phyloP scores from a whole-genome alignment of 768 basidiomycete genomes.

The Lactarius sanguifluus region DNA sequence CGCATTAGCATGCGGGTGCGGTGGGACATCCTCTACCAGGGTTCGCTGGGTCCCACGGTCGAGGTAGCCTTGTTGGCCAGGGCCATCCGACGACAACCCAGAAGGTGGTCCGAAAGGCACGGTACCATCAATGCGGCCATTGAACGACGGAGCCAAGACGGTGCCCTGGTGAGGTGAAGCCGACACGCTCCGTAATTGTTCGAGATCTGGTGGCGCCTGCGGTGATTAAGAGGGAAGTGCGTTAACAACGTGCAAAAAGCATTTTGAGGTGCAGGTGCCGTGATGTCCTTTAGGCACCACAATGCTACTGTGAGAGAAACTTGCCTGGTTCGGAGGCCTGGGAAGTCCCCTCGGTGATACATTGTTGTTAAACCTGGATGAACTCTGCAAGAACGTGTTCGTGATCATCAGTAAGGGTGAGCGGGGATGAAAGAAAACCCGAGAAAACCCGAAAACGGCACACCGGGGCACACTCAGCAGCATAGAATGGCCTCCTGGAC shows the following conservation, averaged over 20 bases:
- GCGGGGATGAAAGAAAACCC: neutral
- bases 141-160: constrained; percentile 2
- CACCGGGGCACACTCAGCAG: neutral
- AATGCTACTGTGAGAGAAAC: constrained; percentile 18
- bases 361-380: neutral
- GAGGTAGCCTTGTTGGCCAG: neutral
- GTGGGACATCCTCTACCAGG: neutral
- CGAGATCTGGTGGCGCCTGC: constrained; percentile 14
- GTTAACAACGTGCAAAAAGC: constrained; percentile 17
- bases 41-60: constrained; percentile 9
- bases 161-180: constrained; percentile 5
- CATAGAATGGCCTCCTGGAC: neutral
- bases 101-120: constrained; percentile 3
- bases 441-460: neutral
- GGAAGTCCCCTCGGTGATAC: neutral
- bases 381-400: neutral
- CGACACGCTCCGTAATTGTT: constrained; percentile 3
- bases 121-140: constrained; percentile 6
- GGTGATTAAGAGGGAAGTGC: constrained; percentile 17
- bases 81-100: neutral
- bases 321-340: constrained; percentile 17
- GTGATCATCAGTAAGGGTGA: constrained; percentile 13
- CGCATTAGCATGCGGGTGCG: neutral
- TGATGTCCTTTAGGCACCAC: constrained; percentile 1
- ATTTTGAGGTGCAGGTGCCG: constrained; percentile 13